phyloP scores from a whole-genome alignment of 345 rosid genomes.

The Eutrema yunnanense region DNA sequence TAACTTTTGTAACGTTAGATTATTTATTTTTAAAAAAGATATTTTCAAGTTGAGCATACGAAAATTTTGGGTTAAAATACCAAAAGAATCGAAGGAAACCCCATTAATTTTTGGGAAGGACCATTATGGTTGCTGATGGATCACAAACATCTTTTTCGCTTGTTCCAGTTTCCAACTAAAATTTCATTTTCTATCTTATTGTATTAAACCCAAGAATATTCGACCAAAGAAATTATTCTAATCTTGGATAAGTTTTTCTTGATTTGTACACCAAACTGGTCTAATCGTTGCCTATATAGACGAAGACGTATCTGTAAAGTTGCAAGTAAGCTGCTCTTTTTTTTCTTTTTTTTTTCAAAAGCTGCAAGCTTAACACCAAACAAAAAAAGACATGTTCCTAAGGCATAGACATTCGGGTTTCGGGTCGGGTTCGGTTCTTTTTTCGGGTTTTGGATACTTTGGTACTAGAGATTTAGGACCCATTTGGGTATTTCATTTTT shows the following conservation, averaged over 20 bases:
- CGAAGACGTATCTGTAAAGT: constrained; percentile 1
- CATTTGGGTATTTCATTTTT: too few species aligned
- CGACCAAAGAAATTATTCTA: background rate
- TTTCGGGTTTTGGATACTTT: too few species aligned
- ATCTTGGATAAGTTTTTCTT: constrained; percentile 8
- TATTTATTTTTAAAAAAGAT: background rate
- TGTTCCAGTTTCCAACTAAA: constrained; percentile 1
- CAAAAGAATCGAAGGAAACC: background rate
- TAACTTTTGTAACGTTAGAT: background rate
- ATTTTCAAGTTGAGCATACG: background rate
- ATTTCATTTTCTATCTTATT: background rate
- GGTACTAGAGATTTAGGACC: too few species aligned
- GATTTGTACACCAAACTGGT: constrained; percentile 10
- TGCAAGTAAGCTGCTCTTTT: background rate
- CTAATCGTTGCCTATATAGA: constrained; percentile 6
- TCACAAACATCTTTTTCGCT: constrained; percentile 15
- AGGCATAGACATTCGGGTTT: too few species aligned
- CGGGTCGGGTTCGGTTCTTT: too few species aligned
- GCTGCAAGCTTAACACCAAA: background rate
- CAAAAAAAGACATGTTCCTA: background rate
- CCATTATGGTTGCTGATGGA: constrained; percentile 3
- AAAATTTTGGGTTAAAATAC: background rate
- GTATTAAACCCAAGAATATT: constrained; percentile 12
- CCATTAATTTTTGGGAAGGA: background rate
- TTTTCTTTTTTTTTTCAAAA: background rate